phyloP scores from a whole-genome alignment of 2,329 filamentous ascomycete species.

The Acrodontium crateriforme region DNA sequence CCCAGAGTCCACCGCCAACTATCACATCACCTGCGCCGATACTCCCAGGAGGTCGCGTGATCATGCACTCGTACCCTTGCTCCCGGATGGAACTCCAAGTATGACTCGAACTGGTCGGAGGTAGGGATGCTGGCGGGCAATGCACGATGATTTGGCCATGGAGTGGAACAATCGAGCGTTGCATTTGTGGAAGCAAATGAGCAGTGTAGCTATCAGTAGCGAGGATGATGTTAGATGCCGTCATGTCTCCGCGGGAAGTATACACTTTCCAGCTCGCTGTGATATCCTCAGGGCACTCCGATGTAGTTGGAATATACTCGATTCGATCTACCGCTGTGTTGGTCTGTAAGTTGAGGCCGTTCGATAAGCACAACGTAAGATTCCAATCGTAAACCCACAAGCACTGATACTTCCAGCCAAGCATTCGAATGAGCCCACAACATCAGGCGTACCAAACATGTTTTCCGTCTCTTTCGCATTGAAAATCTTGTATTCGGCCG shows the following conservation, averaged over 20 bases:
- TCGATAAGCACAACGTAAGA: slow-evolving; percentile 30
- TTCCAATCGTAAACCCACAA: slow-evolving; percentile 28
- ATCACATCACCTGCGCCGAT: slow-evolving; percentile 39
- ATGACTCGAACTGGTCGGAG: slow-evolving; percentile 28
- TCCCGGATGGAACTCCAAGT: slow-evolving; percentile 51
- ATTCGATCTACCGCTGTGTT: slow-evolving; percentile 30
- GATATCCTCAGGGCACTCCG: neutral
- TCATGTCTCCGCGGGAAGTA: slow-evolving; percentile 15
- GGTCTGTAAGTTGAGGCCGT: slow-evolving; percentile 40
- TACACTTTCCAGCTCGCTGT: slow-evolving; percentile 8
- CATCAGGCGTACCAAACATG: slow-evolving; percentile 23
- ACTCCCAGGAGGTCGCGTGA: slow-evolving; percentile 39
- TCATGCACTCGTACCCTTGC: slow-evolving; percentile 53
- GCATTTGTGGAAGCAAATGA: slow-evolving; percentile 11
- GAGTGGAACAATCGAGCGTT: slow-evolving; percentile 24
- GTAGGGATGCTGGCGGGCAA: slow-evolving; percentile 20
- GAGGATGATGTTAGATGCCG: slow-evolving; percentile 13
- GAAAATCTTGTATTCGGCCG: slow-evolving; percentile 33
- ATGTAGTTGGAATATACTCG: neutral
- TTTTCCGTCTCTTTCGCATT: slow-evolving; percentile 28
- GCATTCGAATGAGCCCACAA: slow-evolving; percentile 37
- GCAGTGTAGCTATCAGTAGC: slow-evolving; percentile 19
- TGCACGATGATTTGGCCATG: slow-evolving; percentile 28
- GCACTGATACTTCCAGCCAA: slow-evolving; percentile 29
- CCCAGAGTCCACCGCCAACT: slow-evolving; percentile 45